phyloP scores from a whole-genome alignment of 2,329 filamentous ascomycete genomes.

The Alternaria sp. region DNA sequence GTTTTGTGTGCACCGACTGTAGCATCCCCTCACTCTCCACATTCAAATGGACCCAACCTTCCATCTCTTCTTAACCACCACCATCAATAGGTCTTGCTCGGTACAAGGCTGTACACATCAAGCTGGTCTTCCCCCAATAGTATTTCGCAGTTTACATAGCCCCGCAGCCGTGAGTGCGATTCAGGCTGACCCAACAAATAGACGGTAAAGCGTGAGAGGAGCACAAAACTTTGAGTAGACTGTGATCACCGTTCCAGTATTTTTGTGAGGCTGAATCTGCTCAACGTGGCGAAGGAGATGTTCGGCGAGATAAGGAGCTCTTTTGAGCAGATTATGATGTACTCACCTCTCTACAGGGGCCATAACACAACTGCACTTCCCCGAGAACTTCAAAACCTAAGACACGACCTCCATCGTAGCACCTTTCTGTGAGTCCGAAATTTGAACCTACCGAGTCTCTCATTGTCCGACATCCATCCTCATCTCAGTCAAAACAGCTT shows the following conservation, averaged over 20 bases:
- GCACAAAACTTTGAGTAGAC: background rate
- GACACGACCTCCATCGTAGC: background rate
- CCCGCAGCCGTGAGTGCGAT: no score
- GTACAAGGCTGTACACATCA: background rate
- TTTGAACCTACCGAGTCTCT: no score
- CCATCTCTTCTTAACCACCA: background rate
- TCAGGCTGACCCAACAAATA: no score
- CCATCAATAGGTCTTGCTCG: background rate
- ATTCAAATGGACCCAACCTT: no score
- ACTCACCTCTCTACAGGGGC: slow-evolving; percentile 49
- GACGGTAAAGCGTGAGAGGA: background rate
- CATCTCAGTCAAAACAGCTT: no score
- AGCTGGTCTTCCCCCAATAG: no score
- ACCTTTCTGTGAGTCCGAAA: no score
- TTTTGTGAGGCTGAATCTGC: background rate
- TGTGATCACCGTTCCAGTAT: background rate
- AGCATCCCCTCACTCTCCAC: background rate
- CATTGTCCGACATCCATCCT: no score
- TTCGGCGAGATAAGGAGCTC: background rate
- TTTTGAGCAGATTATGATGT: background rate
- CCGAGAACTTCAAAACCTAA: background rate
- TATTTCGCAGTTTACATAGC: no score
- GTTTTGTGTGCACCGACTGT: background rate
- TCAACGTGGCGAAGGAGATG: background rate
- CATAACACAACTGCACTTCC: slow-evolving; percentile 55